phyloP scores from a whole-genome alignment of 768 basidiomycete species.

The Psilocybe cubensis region DNA sequence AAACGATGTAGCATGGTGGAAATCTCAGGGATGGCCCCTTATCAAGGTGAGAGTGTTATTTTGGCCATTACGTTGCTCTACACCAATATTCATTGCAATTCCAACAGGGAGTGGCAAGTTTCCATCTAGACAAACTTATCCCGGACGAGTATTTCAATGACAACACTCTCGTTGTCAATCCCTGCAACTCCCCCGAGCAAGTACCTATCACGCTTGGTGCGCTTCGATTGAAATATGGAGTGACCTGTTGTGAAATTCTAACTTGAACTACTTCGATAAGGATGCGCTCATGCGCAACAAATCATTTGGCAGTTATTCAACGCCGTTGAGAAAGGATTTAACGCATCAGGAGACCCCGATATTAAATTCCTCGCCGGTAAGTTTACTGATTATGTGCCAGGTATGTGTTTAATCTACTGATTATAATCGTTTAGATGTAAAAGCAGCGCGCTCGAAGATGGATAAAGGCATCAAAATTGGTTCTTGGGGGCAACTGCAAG shows the following conservation, averaged over 20 bases:
- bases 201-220: constrained; percentile 69
- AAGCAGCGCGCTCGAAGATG: constrained; percentile 60
- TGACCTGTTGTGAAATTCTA: too few species aligned
- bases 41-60: constrained; percentile 54
- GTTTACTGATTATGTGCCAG: too few species aligned
- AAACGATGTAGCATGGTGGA: constrained; percentile 70
- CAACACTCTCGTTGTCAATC: constrained; percentile 66
- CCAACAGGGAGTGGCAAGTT: constrained; percentile 61
- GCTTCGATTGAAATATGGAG: too few species aligned
- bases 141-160: constrained; percentile 70
- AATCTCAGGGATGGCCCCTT: constrained; percentile 73
- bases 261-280: too few species aligned
- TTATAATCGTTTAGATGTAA: constrained; percentile 46
- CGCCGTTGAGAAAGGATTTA: constrained; percentile 69
- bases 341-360: constrained; percentile 67
- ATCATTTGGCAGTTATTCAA: constrained; percentile 82
- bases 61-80: neutral
- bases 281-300: constrained; percentile 78
- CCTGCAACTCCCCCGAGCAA: constrained; percentile 83
- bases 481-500: constrained; percentile 79
- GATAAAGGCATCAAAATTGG: constrained; percentile 77
- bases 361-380: constrained; percentile 62
- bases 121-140: constrained; percentile 74
- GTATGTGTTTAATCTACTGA: neutral
- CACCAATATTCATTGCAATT: neutral